Base-by-base conservation (phyloP, 192 early-diverging fungal genomes). In the Haplosporangium gracile region DNA sequence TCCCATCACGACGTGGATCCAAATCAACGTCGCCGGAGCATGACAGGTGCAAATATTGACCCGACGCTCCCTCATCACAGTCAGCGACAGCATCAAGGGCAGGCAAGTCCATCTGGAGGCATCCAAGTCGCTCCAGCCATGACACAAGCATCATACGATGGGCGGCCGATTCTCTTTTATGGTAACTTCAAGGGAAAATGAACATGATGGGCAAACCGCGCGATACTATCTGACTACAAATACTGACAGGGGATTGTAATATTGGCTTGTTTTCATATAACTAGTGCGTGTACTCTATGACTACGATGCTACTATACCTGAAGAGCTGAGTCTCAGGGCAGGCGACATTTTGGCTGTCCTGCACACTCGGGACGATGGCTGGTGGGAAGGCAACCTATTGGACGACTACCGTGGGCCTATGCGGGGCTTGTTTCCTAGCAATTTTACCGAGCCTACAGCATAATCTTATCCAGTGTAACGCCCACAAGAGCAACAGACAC, bases 301-400 rank as follows among this genome's bases (percentile, higher is more conserved):
- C 71, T 90, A 90, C 40, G 78, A 83, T 36, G 81, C 84, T 34
- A 88, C 80, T 22, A 90, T 90, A 72, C 89, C 90, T 8, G 89
- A 87, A 36, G 92, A 93, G 76, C 78, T 93, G 43, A 90, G 89
- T 68, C 89, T 93, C 40, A 82, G 74, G 51, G 77, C 81, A 53
- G 88, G 88, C 6, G 91, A 93, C 74, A 72, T 89, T 11, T 42
- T 93, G 15, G 89, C 80, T 6, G 85, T 93, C 10, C 13, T 92
- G 1, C 78, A 76, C 6, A 89, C 85, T 45, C 88, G 91, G 6
- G 71, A 85, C 1, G 92, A 93, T 78, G 92, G 92, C 16, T 93
- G 92, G 92, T 93, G 92, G 92, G 86, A 89, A 70, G 92, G 89
- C 8, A 88, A 91, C 43, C 26, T 90, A 1, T 39, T 88, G 45